Conservation (phyloP, 495 filamentous ascomycete genomes). For the Bacidia rubella region DNA sequence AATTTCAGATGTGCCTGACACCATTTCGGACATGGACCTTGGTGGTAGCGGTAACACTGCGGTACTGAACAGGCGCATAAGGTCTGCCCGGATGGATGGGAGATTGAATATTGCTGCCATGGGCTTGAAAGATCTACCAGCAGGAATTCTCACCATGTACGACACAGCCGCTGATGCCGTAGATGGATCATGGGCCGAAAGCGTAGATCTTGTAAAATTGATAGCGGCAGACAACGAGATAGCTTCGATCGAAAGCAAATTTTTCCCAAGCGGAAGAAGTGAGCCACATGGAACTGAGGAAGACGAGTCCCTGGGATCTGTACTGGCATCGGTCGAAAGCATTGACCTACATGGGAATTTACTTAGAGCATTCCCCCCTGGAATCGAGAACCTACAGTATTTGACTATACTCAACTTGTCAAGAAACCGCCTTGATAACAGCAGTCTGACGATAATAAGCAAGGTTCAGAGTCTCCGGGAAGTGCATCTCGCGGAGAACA, state of each 20-base stretch:
- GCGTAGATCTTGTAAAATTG: slow-evolving; percentile 79
- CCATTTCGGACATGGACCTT: not conserved
- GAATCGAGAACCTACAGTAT: slow-evolving; percentile 54
- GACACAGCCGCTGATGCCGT: slow-evolving; percentile 37
- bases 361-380: slow-evolving; percentile 56
- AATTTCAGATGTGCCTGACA: not conserved
- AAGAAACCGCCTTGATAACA: slow-evolving; percentile 62
- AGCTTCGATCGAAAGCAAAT: slow-evolving; percentile 49
- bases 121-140: slow-evolving; percentile 65
- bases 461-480: slow-evolving; percentile 60
- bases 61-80: slow-evolving; percentile 60
- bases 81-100: slow-evolving; percentile 63
- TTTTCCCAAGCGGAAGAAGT: slow-evolving; percentile 55
- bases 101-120: slow-evolving; percentile 82
- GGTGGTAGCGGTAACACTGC: slow-evolving; percentile 33
- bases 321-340: slow-evolving; percentile 73
- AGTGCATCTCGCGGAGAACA: slow-evolving; percentile 69
- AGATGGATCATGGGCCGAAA: slow-evolving; percentile 72
- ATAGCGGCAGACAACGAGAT: slow-evolving; percentile 90
- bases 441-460: slow-evolving; percentile 54
- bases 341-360: slow-evolving; percentile 81
- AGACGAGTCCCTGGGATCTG: slow-evolving; percentile 49
- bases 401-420: slow-evolving; percentile 77
- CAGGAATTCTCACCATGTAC: slow-evolving; percentile 85
- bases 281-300: slow-evolving; percentile 44